These are phyloP conservation scores for Penicillium turbatum DNA, from an alignment of 495 filamentous ascomycete species.

Conservation along the genomic window DNA sequence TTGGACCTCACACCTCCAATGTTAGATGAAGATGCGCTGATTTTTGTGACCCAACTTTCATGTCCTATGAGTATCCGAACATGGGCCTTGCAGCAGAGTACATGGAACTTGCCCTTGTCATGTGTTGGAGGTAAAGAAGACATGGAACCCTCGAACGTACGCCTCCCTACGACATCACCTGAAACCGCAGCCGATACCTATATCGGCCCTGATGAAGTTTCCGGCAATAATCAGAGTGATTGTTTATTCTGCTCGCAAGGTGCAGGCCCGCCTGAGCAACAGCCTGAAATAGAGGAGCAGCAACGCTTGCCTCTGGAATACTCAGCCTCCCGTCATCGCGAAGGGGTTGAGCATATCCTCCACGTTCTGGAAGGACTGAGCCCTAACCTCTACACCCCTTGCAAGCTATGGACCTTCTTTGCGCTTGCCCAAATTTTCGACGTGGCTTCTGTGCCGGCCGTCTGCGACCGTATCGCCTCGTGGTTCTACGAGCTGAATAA, in stretches of 20 bases:
- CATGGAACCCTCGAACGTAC: conserved; percentile 1
- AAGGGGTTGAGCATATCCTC: conserved; percentile 56
- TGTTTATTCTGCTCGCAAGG: not conserved
- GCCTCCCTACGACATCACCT: not conserved
- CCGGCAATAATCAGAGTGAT: not conserved
- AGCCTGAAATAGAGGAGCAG: not conserved
- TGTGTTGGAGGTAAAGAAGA: conserved; percentile 38
- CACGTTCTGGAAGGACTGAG: conserved; percentile 46
- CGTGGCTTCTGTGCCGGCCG: conserved; percentile 33
- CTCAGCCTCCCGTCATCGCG: conserved; percentile 55
- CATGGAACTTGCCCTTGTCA: conserved; percentile 44
- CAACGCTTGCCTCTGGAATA: conserved; percentile 47
- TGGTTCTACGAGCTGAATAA: conserved; percentile 48
- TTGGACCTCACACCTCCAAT: conserved; percentile 59
- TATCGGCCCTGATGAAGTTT: not conserved
- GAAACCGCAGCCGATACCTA: not conserved
- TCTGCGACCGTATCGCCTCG: conserved; percentile 36
- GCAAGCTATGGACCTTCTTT: conserved; percentile 59
- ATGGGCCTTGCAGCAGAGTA: conserved; percentile 37
- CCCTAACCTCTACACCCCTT: conserved; percentile 58
- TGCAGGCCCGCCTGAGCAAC: not conserved
- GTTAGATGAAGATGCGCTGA: conserved; percentile 56
- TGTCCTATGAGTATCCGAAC: conserved; percentile 48
- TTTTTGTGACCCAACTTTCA: conserved; percentile 53
- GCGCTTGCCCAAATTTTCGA: conserved; percentile 55